Conservation (phyloP, 2,329 filamentous ascomycete genomes). For the Shiraia bambusicola region DNA sequence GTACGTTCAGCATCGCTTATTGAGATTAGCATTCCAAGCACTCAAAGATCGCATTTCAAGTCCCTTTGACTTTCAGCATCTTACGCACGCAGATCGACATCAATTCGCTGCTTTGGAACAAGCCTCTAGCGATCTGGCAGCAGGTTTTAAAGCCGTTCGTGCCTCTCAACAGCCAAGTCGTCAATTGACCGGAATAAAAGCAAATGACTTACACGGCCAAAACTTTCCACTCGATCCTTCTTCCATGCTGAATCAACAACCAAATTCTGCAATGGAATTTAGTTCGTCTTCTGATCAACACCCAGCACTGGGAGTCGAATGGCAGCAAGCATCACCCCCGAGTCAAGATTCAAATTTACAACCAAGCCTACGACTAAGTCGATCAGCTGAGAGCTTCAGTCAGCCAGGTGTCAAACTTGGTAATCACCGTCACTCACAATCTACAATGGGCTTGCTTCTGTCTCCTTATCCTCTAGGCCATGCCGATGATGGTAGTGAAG, state of each 20-base stretch:
- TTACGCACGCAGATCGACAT: constrained; percentile 60
- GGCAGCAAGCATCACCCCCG: constrained; percentile 11
- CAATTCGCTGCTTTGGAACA: constrained; percentile 57
- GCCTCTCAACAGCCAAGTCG: constrained; percentile 54
- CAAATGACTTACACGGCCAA: constrained; percentile 47
- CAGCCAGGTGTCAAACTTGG: constrained; percentile 51
- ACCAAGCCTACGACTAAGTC: constrained; percentile 28
- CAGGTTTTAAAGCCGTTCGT: constrained; percentile 55
- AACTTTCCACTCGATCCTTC: constrained; percentile 33
- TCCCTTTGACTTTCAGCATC: constrained; percentile 65
- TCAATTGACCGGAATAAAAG: constrained; percentile 55
- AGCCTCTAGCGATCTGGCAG: constrained; percentile 43
- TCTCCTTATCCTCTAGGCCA: constrained; percentile 37
- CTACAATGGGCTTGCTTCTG: constrained; percentile 44
- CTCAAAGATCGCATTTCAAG: constrained; percentile 54
- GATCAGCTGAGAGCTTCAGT: constrained; percentile 57
- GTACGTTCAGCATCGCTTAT: constrained; percentile 6
- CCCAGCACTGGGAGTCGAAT: constrained; percentile 15
- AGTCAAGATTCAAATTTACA: constrained; percentile 13
- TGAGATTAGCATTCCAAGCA: constrained; percentile 19
- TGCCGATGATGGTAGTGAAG: constrained; percentile 24
- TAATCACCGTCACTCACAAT: constrained; percentile 42
- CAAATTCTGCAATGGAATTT: constrained; percentile 17
- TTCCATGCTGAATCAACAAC: constrained; percentile 15
- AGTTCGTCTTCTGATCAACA: constrained; percentile 27